Base-by-base conservation (phyloP, 2,329 filamentous ascomycete species). In the Hyphodiscus sp. region DNA sequence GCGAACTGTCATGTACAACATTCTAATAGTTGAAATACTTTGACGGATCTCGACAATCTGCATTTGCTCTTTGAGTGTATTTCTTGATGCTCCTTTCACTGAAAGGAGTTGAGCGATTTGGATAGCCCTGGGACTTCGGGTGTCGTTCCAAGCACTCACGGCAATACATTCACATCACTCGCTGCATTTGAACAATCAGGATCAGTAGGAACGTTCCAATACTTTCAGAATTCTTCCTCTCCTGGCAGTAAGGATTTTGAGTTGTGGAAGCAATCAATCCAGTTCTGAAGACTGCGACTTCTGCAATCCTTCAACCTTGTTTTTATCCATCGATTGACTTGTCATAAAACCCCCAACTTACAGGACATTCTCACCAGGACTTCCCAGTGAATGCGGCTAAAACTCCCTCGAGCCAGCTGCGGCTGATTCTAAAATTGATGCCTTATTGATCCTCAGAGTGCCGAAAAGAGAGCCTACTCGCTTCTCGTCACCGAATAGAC, bases 401-500 rank as follows among this genome's bases (percentile, higher is more conserved):
- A 30, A 20, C 8, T 26, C 38, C 8, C 5, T 20, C 47, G n/a
- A n/a, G 33, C 50, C 52, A 53, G 52, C 52, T 47, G 52, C 47
- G 50, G 47, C 52, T 53, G 52, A 38, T 13, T 38, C 11, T 38
- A 50, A 44, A 19, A 16, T 20, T 47, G 33, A 38, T 38, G 11
- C 33, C 11, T 38, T 38, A 38, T 38, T 38, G 33, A 38, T 13
- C 19, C 29, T 23, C 16, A 16, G 18, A 52, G 43, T 44, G 45
- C 45, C 45, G 30, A 44, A 48, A 48, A 15, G 33, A 41, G 38
- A 44, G 41, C 51, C 38, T 29, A 43, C 20, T 49, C 46, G 51
- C 51, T 52, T 52, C 30, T 33, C 20, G 45, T 44, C 51, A 52
- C 51, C 51, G 51, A 52, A 47, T 52, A 47, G 33, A 10, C n/a